Evolutionary conservation across 495 filamentous ascomycete species (phyloP).

Genomic region (Cudoniella acicularis): DNA sequence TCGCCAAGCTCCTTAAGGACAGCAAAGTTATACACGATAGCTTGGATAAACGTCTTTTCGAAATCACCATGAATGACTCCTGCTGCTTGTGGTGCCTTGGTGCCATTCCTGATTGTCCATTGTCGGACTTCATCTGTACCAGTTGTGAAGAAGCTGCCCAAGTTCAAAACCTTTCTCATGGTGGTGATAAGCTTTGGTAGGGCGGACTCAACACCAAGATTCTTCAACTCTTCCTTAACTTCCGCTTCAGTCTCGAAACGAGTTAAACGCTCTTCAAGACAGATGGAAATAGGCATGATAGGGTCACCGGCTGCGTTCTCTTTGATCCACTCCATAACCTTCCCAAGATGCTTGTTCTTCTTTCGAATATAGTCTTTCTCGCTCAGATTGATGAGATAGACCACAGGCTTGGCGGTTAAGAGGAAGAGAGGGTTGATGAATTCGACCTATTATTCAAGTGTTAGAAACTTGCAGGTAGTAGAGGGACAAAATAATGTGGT

Average conservation of each 20-base stretch:
- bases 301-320: conserved; percentile 81
- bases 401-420: conserved; percentile 93
- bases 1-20: conserved; percentile 80
- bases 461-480: conserved; percentile 21
- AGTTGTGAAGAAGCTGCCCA: conserved; percentile 95
- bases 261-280: conserved; percentile 88
- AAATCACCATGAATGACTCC: conserved; percentile 99
- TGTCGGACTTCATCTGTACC: conserved; percentile 96
- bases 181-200: conserved; percentile 90
- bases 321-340: conserved; percentile 93
- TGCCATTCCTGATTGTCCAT: conserved; percentile 96
- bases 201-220: conserved; percentile 77
- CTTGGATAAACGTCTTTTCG: conserved; percentile 99
- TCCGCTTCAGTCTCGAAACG: conserved; percentile 72
- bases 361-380: conserved; percentile 97
- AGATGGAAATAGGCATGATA: conserved; percentile 88
- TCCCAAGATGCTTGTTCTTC: conserved; percentile 97
- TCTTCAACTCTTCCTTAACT: conserved; percentile 85
- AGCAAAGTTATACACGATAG: conserved; percentile 81
- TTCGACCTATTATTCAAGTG: conserved; percentile 69
- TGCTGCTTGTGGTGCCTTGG: conserved; percentile 93
- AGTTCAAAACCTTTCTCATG: conserved; percentile 88
- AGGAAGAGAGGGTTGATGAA: conserved; percentile 96
- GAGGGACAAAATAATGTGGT: conserved; percentile 25
- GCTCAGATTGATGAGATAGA: conserved; percentile 94